Conservation (phyloP, 2,329 filamentous ascomycete species). For the Incumbomyces lentus region DNA sequence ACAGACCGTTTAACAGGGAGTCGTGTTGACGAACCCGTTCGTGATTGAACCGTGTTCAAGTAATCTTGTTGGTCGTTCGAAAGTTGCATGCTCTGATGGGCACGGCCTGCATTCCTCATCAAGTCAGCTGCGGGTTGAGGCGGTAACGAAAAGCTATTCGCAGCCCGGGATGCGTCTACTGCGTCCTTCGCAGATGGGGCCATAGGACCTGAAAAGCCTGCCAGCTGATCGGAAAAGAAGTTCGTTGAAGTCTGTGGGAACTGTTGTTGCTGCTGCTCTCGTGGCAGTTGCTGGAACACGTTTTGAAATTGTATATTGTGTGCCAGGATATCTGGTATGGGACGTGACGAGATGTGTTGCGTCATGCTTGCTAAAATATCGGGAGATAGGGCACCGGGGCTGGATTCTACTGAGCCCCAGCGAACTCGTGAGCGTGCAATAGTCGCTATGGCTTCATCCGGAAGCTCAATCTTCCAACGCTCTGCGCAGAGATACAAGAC, state of each 20-base stretch:
- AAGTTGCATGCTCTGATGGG: constrained; percentile 15
- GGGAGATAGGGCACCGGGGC: not conserved
- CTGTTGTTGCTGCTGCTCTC: constrained; percentile 4
- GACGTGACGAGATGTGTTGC: constrained; percentile 16
- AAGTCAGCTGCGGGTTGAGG: constrained; percentile 22
- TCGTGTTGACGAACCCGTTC: constrained; percentile 16
- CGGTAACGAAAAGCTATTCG: constrained; percentile 18
- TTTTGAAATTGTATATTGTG: constrained; percentile 22
- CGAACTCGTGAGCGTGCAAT: constrained; percentile 69
- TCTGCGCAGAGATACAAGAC: constrained; percentile 75
- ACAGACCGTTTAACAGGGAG: constrained; percentile 18
- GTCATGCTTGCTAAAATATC: constrained; percentile 9
- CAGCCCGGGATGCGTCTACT: constrained; percentile 14
- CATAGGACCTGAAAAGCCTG: constrained; percentile 10
- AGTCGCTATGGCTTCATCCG: constrained; percentile 67
- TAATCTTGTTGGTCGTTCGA: constrained; percentile 24
- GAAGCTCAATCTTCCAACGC: constrained; percentile 84
- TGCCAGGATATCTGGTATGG: constrained; percentile 14
- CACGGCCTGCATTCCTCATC: constrained; percentile 10
- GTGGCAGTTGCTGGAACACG: constrained; percentile 20
- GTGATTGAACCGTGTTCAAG: constrained; percentile 26
- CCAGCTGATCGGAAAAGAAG: constrained; percentile 8
- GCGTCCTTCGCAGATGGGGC: constrained; percentile 13
- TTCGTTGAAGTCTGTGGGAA: not conserved
- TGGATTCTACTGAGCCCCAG: constrained; percentile 46